A percentile compares a stretch with the other conserved stretches of the same genome.
phyloP scores from a whole-genome alignment of 176 grass and related monocot species.

The Aechmea fasciata region DNA sequence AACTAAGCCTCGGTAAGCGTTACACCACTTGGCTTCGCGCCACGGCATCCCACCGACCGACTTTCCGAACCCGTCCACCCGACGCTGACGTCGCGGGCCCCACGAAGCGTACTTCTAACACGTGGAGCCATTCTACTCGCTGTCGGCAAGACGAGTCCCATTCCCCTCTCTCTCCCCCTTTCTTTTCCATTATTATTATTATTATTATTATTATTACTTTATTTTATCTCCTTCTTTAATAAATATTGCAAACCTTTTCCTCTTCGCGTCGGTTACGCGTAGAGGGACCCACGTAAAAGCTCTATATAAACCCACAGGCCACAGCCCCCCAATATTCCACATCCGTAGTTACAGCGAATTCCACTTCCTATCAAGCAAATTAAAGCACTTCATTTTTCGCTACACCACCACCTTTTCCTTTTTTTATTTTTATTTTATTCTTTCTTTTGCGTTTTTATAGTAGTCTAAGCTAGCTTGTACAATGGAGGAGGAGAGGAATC shows the following conservation, averaged over 20 bases:
- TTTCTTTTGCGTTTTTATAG: background rate
- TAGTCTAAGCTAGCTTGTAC: background rate
- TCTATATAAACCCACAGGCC: constrained; percentile 32
- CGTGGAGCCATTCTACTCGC: constrained; percentile 11
- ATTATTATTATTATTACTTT: no score
- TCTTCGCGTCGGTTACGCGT: constrained; percentile 33
- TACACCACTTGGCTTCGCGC: no score
- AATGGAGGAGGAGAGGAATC: constrained; percentile 70
- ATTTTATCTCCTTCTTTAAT: background rate
- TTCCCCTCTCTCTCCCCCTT: background rate
- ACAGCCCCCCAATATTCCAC: background rate
- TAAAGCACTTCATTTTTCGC: background rate
- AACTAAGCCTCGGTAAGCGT: no score
- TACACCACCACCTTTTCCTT: background rate
- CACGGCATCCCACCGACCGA: constrained; percentile 23
- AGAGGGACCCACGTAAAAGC: background rate
- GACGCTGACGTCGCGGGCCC: constrained; percentile 2
- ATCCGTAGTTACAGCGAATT: constrained; percentile 21
- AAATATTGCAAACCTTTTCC: background rate
- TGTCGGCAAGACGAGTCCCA: background rate
- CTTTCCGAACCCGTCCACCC: constrained; percentile 5
- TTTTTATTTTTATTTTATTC: background rate
- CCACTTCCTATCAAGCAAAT: background rate
- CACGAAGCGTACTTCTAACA: background rate
- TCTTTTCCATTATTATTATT: no score